Base-by-base conservation (phyloP, 1,284 basidiomycete genomes). In the Crepidotus sp. region DNA sequence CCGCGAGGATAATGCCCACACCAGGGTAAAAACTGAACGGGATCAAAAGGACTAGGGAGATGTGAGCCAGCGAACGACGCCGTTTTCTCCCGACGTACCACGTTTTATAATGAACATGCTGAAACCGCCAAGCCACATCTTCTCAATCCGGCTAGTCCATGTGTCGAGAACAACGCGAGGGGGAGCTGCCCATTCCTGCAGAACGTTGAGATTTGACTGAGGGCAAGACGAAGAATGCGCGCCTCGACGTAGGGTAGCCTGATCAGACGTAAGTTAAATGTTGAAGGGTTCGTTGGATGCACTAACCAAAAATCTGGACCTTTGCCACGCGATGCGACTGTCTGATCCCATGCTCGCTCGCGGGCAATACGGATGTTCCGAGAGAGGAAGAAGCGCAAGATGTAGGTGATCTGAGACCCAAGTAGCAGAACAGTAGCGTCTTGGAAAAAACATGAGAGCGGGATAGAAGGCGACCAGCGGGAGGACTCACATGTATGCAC, bases 281-380 rank as follows among this genome's bases (percentile, higher is more conserved):
- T 3, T 2, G 9, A 17, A 33, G 19, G 26, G 8, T 8, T 22
- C 14, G 6, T 25, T 15, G 27, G 27, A 38, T 27, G 9, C 0
- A 83, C 78, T 50, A 74, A 70, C 87, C 87, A 93, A 66, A 92
- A 93, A n/a, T 84, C 79, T 0, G 71, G 63, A 0, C 78, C 77
- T 57, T 93, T 93, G 6, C 80, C 79, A 1, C 89, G 74, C 1
- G 86, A 91, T 14, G 70, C 64, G 21, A 92, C 76, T 0, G 89
- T 92, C 56, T 91, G 79, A 24, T 80, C 77, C 74, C 74, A 88
- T n/a, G 76, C 88, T 7, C 85, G 73, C 29, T 80, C 77, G 2
- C 83, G 74, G 0, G 87, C 83, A 40, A 90, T 73, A 22, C 76
- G 74, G 40, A 92, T 77, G 61, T 91, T 91, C 30, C 78, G 74